Conservation (phyloP, 2,329 filamentous ascomycete species). For the Zasmidium angulare region DNA sequence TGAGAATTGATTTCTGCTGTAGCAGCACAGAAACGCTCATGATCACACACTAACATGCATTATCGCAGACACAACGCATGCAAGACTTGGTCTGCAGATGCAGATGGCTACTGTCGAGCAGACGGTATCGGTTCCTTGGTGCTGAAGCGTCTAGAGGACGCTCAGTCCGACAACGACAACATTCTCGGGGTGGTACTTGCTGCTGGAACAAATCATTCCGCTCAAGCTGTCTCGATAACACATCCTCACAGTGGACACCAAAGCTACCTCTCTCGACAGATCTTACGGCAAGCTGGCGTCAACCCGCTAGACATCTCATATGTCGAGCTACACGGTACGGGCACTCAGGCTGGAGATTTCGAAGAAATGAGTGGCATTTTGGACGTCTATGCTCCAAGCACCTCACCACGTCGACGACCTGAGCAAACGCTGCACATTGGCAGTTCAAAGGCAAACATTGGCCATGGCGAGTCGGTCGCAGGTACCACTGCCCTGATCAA, state of each 20-base stretch:
- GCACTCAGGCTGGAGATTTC: constrained; percentile 19
- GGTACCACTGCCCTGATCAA: constrained; percentile 59
- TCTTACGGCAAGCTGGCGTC: constrained; percentile 13
- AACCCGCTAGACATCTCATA: constrained; percentile 15
- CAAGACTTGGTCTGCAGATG: constrained; percentile 29
- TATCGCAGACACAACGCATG: constrained; percentile 20
- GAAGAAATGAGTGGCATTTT: constrained; percentile 18
- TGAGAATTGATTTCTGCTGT: no score
- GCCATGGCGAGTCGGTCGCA: constrained; percentile 30
- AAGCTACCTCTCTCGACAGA: constrained; percentile 2
- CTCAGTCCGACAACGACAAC: constrained; percentile 32
- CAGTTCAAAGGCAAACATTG: constrained; percentile 31
- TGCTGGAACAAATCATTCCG: constrained; percentile 17
- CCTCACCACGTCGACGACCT: neutral
- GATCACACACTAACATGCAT: no score
- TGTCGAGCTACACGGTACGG: constrained; percentile 20
- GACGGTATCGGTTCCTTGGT: constrained; percentile 30
- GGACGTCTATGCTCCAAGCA: constrained; percentile 11
- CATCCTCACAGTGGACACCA: constrained; percentile 22
- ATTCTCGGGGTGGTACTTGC: constrained; percentile 17
- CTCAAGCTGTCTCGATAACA: constrained; percentile 17
- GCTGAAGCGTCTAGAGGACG: constrained; percentile 32
- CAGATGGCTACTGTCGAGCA: constrained; percentile 34
- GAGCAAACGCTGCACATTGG: constrained; percentile 26
- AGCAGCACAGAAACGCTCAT: no score